A percentile compares a stretch with the other conserved stretches of the same genome.
Conservation (phyloP, 352 stramenopile genomes). For the Albugo candida region DNA sequence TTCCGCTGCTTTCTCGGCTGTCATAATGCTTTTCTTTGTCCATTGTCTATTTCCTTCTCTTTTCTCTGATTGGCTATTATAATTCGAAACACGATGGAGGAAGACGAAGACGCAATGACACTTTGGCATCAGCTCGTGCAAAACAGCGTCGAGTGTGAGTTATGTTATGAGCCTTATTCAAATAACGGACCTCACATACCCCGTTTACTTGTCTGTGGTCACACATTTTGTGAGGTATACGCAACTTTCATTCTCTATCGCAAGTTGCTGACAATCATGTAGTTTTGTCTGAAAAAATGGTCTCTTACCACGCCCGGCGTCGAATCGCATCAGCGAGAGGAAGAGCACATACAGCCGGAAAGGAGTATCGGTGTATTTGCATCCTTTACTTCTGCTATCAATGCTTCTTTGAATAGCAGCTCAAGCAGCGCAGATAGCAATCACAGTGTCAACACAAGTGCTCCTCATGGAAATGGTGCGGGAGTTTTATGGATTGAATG, state of each 20-base stretch:
- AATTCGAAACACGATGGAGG: not conserved
- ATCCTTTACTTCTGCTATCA: too few relatives aligned
- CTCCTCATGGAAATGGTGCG: not conserved
- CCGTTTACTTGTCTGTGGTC: slow-evolving; percentile 46
- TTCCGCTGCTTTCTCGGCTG: too few relatives aligned
- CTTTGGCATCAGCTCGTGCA: slow-evolving; percentile 60
- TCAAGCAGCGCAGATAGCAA: slow-evolving; percentile 2
- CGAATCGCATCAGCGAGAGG: not conserved
- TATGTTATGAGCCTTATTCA: slow-evolving; percentile 73
- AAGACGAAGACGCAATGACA: slow-evolving; percentile 28
- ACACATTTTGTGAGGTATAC: slow-evolving; percentile 68
- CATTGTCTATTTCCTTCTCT: too few relatives aligned
- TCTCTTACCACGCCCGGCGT: slow-evolving; percentile 5
- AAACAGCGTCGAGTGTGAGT: slow-evolving; percentile 63
- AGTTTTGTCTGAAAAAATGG: slow-evolving; percentile 53
- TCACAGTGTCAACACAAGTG: slow-evolving; percentile 1
- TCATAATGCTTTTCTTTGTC: too few relatives aligned
- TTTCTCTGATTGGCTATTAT: too few relatives aligned
- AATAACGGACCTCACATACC: slow-evolving; percentile 46
- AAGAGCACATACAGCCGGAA: too few relatives aligned
- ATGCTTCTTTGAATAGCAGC: not conserved
- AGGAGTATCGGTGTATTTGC: too few relatives aligned
- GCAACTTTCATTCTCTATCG: not conserved
- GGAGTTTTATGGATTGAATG: slow-evolving; percentile 22
- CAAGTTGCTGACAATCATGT: not conserved